Conservation (phyloP, 345 rosid genomes). For the Euphorbia pulcherrima region DNA sequence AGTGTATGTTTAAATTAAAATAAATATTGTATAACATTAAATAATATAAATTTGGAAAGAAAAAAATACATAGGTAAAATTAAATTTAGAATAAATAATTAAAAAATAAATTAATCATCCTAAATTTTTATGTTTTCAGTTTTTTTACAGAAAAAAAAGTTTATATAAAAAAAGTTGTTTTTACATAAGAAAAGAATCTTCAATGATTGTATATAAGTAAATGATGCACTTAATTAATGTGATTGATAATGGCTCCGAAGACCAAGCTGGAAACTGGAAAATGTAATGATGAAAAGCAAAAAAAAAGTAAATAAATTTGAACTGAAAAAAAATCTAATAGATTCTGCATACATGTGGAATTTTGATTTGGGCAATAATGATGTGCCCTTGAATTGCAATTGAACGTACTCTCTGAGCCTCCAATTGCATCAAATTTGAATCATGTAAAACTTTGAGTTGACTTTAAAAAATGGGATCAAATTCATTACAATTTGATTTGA, state of each 20-base stretch:
- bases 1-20: too few relatives aligned
- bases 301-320: background rate
- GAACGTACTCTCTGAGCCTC: slow-evolving; percentile 2
- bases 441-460: slow-evolving; percentile 1
- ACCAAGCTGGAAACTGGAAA: background rate
- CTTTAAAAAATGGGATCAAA: background rate
- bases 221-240: background rate
- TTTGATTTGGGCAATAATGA: slow-evolving; percentile 21
- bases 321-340: slow-evolving; percentile 11
- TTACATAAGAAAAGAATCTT: background rate
- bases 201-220: background rate
- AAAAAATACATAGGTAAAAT: too few relatives aligned
- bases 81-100: too few relatives aligned
- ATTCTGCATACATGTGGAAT: slow-evolving; percentile 23
- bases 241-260: background rate
- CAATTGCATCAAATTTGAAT: slow-evolving; percentile 1
- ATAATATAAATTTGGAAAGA: too few relatives aligned
- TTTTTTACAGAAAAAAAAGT: too few relatives aligned
- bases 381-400: slow-evolving; percentile 5
- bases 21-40: too few relatives aligned
- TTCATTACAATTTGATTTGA: background rate
- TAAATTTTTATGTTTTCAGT: too few relatives aligned
- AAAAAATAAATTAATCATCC: too few relatives aligned
- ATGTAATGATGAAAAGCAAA: background rate
- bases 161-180: too few relatives aligned